These are phyloP conservation scores for Limnanthes douglasii DNA, from an alignment of 345 rosid genomes.

Conservation along the genomic window DNA sequence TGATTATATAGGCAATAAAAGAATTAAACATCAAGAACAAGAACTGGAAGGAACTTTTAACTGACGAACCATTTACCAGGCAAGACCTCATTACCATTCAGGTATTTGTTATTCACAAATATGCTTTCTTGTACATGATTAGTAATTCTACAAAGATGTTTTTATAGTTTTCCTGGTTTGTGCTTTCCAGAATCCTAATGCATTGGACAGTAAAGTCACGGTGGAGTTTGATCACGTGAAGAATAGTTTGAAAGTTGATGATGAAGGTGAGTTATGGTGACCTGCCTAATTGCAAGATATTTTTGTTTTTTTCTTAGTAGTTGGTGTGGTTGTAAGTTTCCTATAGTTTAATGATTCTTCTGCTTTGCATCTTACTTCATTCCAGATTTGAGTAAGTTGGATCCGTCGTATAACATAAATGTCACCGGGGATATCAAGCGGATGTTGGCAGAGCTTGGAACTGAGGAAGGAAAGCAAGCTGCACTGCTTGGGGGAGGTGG, in stretches of 20 bases:
- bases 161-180: not conserved
- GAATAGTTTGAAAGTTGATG: slow-evolving; percentile 57
- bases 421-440: slow-evolving; percentile 72
- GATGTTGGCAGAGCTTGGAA: slow-evolving; percentile 84
- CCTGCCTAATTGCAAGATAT: too few relatives aligned
- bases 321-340: too few relatives aligned
- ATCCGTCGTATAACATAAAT: slow-evolving; percentile 67
- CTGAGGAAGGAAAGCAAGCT: slow-evolving; percentile 72
- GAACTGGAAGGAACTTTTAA: slow-evolving; percentile 84
- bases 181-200: slow-evolving; percentile 63
- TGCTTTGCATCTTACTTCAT: too few relatives aligned
- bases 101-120: slow-evolving; percentile 18
- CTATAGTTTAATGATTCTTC: too few relatives aligned
- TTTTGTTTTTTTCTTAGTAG: too few relatives aligned
- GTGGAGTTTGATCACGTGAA: slow-evolving; percentile 88
- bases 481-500: slow-evolving; percentile 97
- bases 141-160: not conserved
- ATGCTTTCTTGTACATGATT: not conserved
- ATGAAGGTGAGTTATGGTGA: too few relatives aligned
- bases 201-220: slow-evolving; percentile 45
- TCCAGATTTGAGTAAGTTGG: slow-evolving; percentile 59
- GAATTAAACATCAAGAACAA: slow-evolving; percentile 87
- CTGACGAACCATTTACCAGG: slow-evolving; percentile 68
- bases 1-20: slow-evolving; percentile 51
- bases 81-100: slow-evolving; percentile 81